Percentiles rank a stretch among this genome's conserved stretches.
These are phyloP conservation scores for Tieghemostelium lacteum DNA, from an alignment of 78 protist genomes.

Conservation along the genomic window DNA sequence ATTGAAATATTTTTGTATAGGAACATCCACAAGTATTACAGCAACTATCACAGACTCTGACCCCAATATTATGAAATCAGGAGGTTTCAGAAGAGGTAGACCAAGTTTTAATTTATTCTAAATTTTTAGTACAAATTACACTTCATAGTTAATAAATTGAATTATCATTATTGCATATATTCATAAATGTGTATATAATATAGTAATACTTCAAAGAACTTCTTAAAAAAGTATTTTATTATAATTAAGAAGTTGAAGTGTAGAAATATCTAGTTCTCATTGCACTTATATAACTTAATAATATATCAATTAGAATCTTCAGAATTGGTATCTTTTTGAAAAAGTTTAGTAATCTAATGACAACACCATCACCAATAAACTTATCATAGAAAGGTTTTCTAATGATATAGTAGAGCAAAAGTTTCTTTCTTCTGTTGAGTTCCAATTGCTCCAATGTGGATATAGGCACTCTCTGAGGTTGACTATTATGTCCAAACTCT, in stretches of 20 bases:
- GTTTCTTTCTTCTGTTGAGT: constrained; percentile 21
- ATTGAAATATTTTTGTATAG: too few relatives aligned
- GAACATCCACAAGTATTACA: too few relatives aligned
- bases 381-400: constrained; percentile 67
- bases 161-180: too few relatives aligned
- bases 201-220: too few relatives aligned
- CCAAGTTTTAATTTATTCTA: too few relatives aligned
- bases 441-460: constrained; percentile 11
- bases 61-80: too few relatives aligned
- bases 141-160: too few relatives aligned
- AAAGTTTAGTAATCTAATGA: constrained; percentile 18
- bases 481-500: constrained; percentile 26
- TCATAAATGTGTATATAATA: too few relatives aligned
- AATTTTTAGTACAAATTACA: too few relatives aligned
- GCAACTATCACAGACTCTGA: too few relatives aligned
- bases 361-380: constrained; percentile 73
- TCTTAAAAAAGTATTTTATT: too few relatives aligned
- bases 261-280: constrained; percentile 72
- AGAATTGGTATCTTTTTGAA: constrained; percentile 65
- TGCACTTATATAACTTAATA: constrained; percentile 41
- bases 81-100: too few relatives aligned
- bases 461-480: background rate
- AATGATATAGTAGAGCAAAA: constrained; percentile 32
- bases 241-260: constrained; percentile 74
- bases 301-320: constrained; percentile 35